Percentiles rank a stretch among this genome's conserved stretches.
Evolutionary conservation across 2,329 filamentous ascomycete genomes (phyloP).

Genomic region (Metarhizium album): DNA sequence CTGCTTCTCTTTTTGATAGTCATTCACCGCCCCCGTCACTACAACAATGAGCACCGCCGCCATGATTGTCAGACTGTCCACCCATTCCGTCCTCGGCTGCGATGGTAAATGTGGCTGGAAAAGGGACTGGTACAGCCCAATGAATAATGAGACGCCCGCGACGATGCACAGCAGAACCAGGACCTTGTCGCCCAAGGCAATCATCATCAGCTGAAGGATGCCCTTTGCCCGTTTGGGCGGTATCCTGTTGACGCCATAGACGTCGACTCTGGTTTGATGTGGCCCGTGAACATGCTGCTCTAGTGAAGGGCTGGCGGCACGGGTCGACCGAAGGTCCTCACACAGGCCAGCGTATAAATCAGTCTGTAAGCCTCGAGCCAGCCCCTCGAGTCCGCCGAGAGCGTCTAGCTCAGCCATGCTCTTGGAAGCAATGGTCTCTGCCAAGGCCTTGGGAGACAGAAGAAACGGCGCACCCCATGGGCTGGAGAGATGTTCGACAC

Average conservation of each 20-base stretch:
- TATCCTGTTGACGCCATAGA: constrained; percentile 1
- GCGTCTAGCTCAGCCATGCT: constrained; percentile 5
- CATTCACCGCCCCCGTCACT: constrained; percentile 36
- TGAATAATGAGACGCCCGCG: constrained; percentile 52
- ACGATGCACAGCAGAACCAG: constrained; percentile 56
- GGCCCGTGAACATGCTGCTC: not conserved
- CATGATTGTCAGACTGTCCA: constrained; percentile 55
- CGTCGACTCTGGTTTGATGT: not conserved
- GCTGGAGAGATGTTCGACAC: not conserved
- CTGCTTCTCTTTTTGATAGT: constrained; percentile 58
- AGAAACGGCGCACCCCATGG: not conserved
- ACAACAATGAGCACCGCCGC: constrained; percentile 8
- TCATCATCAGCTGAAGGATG: constrained; percentile 1
- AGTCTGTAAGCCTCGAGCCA: constrained; percentile 1
- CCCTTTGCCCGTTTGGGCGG: constrained; percentile 1
- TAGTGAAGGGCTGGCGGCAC: not conserved
- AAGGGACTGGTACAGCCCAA: constrained; percentile 58
- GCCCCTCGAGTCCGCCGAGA: constrained; percentile 1
- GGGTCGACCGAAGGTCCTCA: not conserved
- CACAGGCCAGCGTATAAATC: constrained; percentile 2
- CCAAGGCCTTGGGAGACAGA: not conserved
- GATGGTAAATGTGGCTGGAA: constrained; percentile 31
- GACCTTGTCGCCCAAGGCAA: constrained; percentile 24
- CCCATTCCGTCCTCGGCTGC: constrained; percentile 45
- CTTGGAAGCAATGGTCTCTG: constrained; percentile 1